Conservation (phyloP, 352 stramenopile genomes). For the Phytophthora tentaculata region DNA sequence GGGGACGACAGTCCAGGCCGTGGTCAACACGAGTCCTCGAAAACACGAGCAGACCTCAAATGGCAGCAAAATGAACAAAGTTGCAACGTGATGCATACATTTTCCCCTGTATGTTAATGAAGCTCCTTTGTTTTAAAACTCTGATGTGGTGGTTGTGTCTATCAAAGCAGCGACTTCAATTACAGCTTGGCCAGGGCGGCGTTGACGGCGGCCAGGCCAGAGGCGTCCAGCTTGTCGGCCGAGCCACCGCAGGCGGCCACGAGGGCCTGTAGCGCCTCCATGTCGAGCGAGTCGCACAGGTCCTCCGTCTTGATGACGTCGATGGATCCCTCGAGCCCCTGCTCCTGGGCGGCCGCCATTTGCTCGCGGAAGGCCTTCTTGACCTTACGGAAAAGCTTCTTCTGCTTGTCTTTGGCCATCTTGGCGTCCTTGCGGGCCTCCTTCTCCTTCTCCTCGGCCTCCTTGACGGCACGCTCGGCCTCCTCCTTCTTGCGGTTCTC, state of each 20-base stretch:
- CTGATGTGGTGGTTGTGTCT: neutral
- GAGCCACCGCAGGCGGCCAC: conserved; percentile 64
- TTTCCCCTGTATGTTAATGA: conserved; percentile 36
- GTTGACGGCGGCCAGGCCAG: conserved; percentile 59
- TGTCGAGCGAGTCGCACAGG: conserved; percentile 73
- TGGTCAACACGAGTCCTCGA: conserved; percentile 15
- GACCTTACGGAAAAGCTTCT: conserved; percentile 84
- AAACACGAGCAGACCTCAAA: neutral
- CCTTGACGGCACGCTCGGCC: conserved; percentile 46
- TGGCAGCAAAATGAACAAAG: neutral
- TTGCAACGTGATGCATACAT: conserved; percentile 2
- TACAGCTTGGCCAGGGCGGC: conserved; percentile 58
- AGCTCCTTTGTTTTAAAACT: conserved; percentile 8
- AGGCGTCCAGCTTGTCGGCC: conserved; percentile 59
- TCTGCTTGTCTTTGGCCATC: conserved; percentile 84
- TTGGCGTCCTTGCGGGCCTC: conserved; percentile 72
- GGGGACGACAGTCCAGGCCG: conserved; percentile 45
- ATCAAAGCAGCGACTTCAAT: conserved; percentile 1
- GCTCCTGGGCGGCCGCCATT: conserved; percentile 66
- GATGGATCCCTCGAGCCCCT: conserved; percentile 62
- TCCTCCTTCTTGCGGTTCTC: conserved; percentile 72
- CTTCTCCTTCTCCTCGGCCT: conserved; percentile 79
- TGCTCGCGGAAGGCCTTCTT: conserved; percentile 88
- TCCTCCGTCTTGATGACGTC: conserved; percentile 80
- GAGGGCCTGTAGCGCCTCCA: conserved; percentile 73